Conservation (phyloP, 2,329 filamentous ascomycete species). For the Calonectria henricotiae region DNA sequence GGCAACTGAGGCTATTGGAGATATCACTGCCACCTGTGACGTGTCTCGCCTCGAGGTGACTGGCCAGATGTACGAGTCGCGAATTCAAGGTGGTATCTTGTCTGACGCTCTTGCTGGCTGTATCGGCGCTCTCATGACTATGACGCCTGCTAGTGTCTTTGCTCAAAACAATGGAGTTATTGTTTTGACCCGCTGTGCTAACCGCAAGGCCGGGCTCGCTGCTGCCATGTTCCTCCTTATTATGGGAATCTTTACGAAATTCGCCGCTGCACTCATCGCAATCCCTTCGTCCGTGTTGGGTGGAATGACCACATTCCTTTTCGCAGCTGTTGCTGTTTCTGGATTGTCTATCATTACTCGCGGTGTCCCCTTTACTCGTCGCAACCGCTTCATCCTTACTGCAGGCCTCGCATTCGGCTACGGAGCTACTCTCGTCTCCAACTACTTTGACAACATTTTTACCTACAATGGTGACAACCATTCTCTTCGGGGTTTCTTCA, state of each 20-base stretch:
- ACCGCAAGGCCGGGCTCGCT: conserved; percentile 84
- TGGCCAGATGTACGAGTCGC: conserved; percentile 80
- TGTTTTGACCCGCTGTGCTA: conserved; percentile 85
- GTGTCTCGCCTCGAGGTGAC: conserved; percentile 84
- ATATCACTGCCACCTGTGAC: conserved; percentile 87
- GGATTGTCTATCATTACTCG: conserved; percentile 84
- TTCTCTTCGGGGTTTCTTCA: conserved; percentile 80
- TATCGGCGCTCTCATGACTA: conserved; percentile 83
- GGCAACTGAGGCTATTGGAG: conserved; percentile 85
- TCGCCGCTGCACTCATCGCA: conserved; percentile 83
- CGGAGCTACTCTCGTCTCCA: conserved; percentile 77
- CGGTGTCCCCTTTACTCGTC: conserved; percentile 81
- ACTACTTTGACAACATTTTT: conserved; percentile 81
- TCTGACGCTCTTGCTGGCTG: conserved; percentile 85
- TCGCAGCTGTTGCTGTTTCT: conserved; percentile 82
- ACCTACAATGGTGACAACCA: conserved; percentile 80
- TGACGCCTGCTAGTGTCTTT: conserved; percentile 85
- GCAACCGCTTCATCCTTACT: conserved; percentile 87
- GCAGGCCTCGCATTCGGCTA: conserved; percentile 82
- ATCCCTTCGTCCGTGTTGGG: conserved; percentile 80
- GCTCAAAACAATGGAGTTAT: conserved; percentile 92
- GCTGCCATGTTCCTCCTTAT: conserved; percentile 84
- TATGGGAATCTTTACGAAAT: conserved; percentile 89
- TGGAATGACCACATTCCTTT: conserved; percentile 87
- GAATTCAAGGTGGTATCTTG: conserved; percentile 85